Base-by-base conservation (phyloP, 2,329 filamentous ascomycete genomes). In the Emmonsiellopsis sp. region DNA sequence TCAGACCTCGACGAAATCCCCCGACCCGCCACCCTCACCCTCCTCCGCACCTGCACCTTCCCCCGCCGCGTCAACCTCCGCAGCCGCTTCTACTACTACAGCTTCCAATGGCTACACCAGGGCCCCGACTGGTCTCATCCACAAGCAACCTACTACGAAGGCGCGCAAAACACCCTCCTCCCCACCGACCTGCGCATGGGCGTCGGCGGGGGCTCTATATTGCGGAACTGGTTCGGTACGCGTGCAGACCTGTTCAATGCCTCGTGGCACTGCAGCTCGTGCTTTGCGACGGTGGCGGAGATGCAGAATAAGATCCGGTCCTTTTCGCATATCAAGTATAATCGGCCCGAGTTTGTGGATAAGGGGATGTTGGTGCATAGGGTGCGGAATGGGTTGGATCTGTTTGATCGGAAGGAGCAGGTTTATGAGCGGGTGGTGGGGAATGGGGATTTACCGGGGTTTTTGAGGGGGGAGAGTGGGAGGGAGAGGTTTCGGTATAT, bases 251-350 rank as follows among this genome's bases (percentile, higher is more conserved):
- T 82, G 35, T 65, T 64, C 60, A 76, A 80, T 59, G 77, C 79
- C 0, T 76, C 70, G 0, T 85, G 82, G 82, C 81, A 84, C 64
- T 85, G 81, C 70, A 81, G 78, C 50, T 79, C 73, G 53, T 84
- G 82, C 67, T 83, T 83, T 62, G 67, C 72, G 15, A 83, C 78
- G 0, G 66, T 84, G 13, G 71, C 70, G 3, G 76, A 82, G 62
- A 70, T 83, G 59, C 66, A 79, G 45, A 75, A 73, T 58, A 83
- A 83, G 65, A 74, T 83, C 69, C 68, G 72, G 8, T 76, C 74
- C 54, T 82, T 82, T 64, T 80, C 78, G 15, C 80, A 83, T 61
- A 66, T 65, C 7, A 75, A 70, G 65, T 75, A 77, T 69, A 82
- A 83, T 57, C 70, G 70, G 15, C 69, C 74, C 8, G 62, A 69